A percentile compares a stretch with the other conserved stretches of the same genome.
phyloP scores from a whole-genome alignment of 768 basidiomycete species.

The Phlebiopsis gigantea region DNA sequence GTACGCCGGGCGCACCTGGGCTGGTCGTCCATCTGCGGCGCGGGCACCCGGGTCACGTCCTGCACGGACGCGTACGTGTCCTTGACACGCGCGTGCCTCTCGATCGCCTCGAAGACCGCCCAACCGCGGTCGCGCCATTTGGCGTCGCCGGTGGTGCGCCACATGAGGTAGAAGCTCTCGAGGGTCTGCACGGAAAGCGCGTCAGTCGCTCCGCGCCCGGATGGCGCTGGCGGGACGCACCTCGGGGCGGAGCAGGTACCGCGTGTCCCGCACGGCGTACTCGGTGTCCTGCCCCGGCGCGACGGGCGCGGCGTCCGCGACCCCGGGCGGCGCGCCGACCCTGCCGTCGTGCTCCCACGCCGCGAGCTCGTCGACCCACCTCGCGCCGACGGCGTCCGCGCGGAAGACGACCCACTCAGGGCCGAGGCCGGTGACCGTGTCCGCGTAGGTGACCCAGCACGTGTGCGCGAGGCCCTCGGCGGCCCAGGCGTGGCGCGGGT shows the following conservation, averaged over 20 bases:
- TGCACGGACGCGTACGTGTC: constrained; percentile 57
- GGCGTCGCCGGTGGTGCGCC: constrained; percentile 61
- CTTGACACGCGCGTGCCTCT: constrained; percentile 49
- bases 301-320: constrained; percentile 36
- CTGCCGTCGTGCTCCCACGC: constrained; percentile 32
- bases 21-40: constrained; percentile 49
- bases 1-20: constrained; percentile 47
- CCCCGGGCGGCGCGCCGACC: constrained; percentile 43
- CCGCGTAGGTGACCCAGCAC: constrained; percentile 70
- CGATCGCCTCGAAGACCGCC: constrained; percentile 67
- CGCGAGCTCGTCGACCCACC: constrained; percentile 39
- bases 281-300: constrained; percentile 32
- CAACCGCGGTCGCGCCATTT: constrained; percentile 72
- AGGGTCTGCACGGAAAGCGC: constrained; percentile 45
- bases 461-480: constrained; percentile 74
- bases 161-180: constrained; percentile 69
- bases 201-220: constrained; percentile 37
- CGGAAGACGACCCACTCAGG: constrained; percentile 48
- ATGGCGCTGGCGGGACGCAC: constrained; percentile 27
- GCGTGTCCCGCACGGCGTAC: constrained; percentile 41
- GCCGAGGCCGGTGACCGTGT: constrained; percentile 62
- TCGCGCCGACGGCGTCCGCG: constrained; percentile 27
- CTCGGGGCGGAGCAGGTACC: constrained; percentile 66
- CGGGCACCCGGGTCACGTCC: constrained; percentile 41
- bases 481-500: constrained; percentile 55